These are phyloP conservation scores for Acer campestre DNA, from an alignment of 345 rosid species.

Conservation along the genomic window DNA sequence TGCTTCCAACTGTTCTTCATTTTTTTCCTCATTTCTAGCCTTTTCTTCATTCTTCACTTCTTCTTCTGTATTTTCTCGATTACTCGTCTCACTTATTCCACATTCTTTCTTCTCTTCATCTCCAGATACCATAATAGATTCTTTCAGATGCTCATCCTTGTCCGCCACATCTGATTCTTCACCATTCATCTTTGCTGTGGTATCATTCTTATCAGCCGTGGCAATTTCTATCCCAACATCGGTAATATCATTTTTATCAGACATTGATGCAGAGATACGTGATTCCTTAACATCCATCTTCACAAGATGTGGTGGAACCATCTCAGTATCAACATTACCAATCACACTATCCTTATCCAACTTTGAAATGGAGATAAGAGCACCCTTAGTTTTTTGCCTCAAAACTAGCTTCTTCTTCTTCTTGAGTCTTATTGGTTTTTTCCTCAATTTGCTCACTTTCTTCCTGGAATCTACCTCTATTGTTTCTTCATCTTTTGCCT, in stretches of 20 bases:
- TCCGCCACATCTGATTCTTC: not conserved
- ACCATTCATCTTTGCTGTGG: not conserved
- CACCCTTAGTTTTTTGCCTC: not conserved
- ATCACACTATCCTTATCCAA: not conserved
- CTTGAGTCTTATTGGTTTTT: not conserved
- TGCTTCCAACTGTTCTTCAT: conserved; percentile 9
- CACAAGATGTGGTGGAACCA: not conserved
- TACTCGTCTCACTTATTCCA: not conserved
- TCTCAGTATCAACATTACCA: not conserved
- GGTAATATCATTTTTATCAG: not conserved
- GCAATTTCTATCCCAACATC: not conserved
- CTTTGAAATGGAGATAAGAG: not conserved
- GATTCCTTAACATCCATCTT: not conserved
- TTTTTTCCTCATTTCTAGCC: not conserved
- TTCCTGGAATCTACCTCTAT: conserved; percentile 3
- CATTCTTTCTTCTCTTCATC: not conserved
- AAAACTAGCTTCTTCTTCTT: conserved; percentile 15
- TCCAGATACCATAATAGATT: conserved; percentile 3
- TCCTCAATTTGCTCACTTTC: conserved; percentile 15
- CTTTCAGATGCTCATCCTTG: not conserved
- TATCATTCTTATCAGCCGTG: not conserved
- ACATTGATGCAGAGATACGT: not conserved
- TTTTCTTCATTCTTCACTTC: conserved; percentile 11
- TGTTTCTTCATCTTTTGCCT: conserved; percentile 15
- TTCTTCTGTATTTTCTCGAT: not conserved